Conservation (phyloP, 441 rosid species). For the Melastoma candidum region DNA sequence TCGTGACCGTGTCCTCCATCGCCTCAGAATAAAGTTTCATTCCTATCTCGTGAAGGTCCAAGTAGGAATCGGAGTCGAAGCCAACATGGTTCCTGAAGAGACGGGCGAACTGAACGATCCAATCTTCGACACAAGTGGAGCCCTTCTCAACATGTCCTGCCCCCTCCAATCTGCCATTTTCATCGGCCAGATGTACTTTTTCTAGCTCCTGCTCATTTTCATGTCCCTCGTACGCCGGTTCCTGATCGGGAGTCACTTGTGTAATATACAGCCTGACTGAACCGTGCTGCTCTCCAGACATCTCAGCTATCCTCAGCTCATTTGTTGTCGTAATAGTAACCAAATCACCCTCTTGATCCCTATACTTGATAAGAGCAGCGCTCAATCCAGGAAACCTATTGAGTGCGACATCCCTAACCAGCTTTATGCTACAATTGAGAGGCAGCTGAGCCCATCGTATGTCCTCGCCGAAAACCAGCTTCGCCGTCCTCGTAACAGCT, state of each 20-base stretch:
- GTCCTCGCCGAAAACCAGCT: neutral
- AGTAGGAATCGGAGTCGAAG: slow-evolving; percentile 78
- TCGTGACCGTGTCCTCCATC: slow-evolving; percentile 79
- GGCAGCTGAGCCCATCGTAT: no score
- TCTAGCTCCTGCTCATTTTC: slow-evolving; percentile 18
- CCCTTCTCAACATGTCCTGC: slow-evolving; percentile 28
- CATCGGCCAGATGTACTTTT: slow-evolving; percentile 22
- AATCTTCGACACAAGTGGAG: slow-evolving; percentile 50
- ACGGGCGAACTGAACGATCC: slow-evolving; percentile 84
- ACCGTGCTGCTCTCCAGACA: slow-evolving; percentile 42
- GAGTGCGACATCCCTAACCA: no score
- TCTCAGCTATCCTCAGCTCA: slow-evolving; percentile 70
- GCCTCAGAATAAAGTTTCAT: slow-evolving; percentile 92
- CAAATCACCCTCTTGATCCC: slow-evolving; percentile 84
- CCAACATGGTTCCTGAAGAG: slow-evolving; percentile 90
- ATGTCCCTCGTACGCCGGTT: slow-evolving; percentile 39
- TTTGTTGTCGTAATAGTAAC: slow-evolving; percentile 79
- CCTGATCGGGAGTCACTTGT: slow-evolving; percentile 66
- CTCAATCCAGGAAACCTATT: no score
- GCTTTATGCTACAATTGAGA: no score
- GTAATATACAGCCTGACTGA: slow-evolving; percentile 61
- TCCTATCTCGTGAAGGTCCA: slow-evolving; percentile 90
- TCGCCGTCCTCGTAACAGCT: slow-evolving; percentile 18
- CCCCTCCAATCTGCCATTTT: slow-evolving; percentile 32
- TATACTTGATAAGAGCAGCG: slow-evolving; percentile 30